phyloP scores from a whole-genome alignment of 108 stramenopile genomes.

The Pseudonitzschia delicatissima region DNA sequence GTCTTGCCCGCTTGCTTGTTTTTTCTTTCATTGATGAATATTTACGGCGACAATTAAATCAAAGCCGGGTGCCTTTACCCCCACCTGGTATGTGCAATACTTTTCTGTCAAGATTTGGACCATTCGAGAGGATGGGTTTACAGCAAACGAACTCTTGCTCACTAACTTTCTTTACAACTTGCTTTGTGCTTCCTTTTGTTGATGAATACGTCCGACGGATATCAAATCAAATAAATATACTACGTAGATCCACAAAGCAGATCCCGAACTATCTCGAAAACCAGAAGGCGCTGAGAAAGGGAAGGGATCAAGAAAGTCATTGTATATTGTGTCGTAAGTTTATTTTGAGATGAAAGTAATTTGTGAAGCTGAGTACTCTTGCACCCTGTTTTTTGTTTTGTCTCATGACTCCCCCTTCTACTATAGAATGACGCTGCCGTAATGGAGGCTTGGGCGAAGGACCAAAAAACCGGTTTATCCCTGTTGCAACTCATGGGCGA shows the following conservation, averaged over 20 bases:
- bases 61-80: conserved; percentile 1
- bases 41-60: too few relatives aligned
- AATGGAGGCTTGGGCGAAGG: conserved; percentile 74
- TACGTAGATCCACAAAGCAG: conserved; percentile 62
- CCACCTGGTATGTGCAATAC: conserved; percentile 2
- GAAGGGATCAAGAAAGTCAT: conserved; percentile 60
- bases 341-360: not conserved
- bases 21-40: too few relatives aligned
- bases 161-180: too few relatives aligned
- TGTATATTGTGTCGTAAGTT: conserved; percentile 57
- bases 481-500: conserved; percentile 70
- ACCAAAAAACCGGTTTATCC: conserved; percentile 50
- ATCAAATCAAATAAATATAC: too few relatives aligned
- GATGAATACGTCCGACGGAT: too few relatives aligned
- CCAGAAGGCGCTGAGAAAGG: conserved; percentile 59
- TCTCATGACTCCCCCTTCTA: too few relatives aligned
- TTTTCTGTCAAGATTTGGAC: too few relatives aligned
- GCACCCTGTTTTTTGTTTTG: not conserved
- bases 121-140: too few relatives aligned
- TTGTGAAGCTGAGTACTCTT: not conserved
- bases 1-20: too few relatives aligned
- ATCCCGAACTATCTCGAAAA: conserved; percentile 75
- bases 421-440: conserved; percentile 65
- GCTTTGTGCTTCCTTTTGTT: too few relatives aligned
- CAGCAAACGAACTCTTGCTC: too few relatives aligned